Evolutionary conservation across 2,329 filamentous ascomycete species (phyloP), one percentile per base, ranked within the genome.

Genomic region (Xylariaceae sp.): DNA sequence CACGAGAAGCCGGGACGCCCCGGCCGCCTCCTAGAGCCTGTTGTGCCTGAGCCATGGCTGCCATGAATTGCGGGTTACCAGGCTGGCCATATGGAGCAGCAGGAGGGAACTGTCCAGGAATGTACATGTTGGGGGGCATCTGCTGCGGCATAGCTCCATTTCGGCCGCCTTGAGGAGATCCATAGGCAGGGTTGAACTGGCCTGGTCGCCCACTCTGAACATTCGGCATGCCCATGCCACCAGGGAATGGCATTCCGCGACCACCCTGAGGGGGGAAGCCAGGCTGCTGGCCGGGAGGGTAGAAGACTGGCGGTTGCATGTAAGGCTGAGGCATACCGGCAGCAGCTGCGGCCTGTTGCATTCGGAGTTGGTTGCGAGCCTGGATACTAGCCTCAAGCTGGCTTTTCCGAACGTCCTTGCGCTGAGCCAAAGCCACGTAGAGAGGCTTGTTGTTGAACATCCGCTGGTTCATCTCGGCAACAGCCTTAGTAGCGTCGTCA

Each of bases 341-440:
- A 65, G 90, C 90, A 65, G 93, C 92, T 66, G 93, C 92, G 67
- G 92, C 92, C 79, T 99, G 95, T 83, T 98, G 95, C 88, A 98
- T 95, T 73, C 95, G 90, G 74, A 97, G 88, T 78, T 96, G 94
- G 84, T 98, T 98, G 78, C 95, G 92, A 77, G 95, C 94, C 82
- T 98, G 95, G 78, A 99, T 99, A 79, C 92, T 97, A 71, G 94
- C 94, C 84, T 99, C 95, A 69, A 99, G 91, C 84, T 98, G 95
- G 82, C 88, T 96, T 87, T 97, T 96, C 79, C 95, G 93, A 71
- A 99, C 94, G 79, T 99, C 95, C 87, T 99, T 99, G 80, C 95
- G 94, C 85, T 99, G 95, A 65, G 95, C 95, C 65, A 99, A 87
- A 69, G 95, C 95, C 71, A 99, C 95, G 74, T 99, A 99, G 60